Base-by-base conservation (phyloP, 257 asterid genomes). In the Solanum medicagineum region DNA sequence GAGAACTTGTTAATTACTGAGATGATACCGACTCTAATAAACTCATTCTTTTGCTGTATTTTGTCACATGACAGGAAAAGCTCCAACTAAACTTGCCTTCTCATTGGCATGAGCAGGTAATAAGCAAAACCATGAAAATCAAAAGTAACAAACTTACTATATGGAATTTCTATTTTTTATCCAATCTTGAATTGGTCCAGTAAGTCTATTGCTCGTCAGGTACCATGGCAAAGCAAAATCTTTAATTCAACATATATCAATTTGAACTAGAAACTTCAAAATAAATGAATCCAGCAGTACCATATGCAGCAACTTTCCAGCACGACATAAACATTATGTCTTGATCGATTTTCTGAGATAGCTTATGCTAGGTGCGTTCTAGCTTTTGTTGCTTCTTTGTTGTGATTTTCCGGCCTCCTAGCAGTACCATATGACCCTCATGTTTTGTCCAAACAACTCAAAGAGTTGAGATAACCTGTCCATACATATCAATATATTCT, bases 181-280 rank as follows among this genome's bases (percentile, higher is more conserved):
- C 93, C 96, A 90, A 2, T 69, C 85, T 74, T 87, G 91, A 85
- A 93, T 57, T 6, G 90, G 84, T 59, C 93, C 93, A 20, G 87
- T 81, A 32, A 93, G 93, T 26, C 36, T 83, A 91, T 93, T 93
- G 60, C 92, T 87, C n/a, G 93, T 90, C 89, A 93, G 68, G 79
- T 59, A 89, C 93, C 93, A 92, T 87, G 85, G 85, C 66, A 53
- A 85, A 53, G 10, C 29, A 9, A 22, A 77, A 77, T 44, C 59
- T 47, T 32, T 29, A 65, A 86, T 36, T 83, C 42, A 19, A 63
- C 26, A 22, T n/a, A 47, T 22, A 13, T 13, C 59, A 22, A 74
- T 74, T 45, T 4, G 22, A 74, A 74, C 42, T 47, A 71, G 0
- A 51, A 74, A 24, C 57, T 12, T 74, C 56, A 47, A 74, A 74